Evolutionary conservation across 2,329 filamentous ascomycete species (phyloP), one percentile per base, ranked within the genome.

Genomic region (Myriangium duriaei): DNA sequence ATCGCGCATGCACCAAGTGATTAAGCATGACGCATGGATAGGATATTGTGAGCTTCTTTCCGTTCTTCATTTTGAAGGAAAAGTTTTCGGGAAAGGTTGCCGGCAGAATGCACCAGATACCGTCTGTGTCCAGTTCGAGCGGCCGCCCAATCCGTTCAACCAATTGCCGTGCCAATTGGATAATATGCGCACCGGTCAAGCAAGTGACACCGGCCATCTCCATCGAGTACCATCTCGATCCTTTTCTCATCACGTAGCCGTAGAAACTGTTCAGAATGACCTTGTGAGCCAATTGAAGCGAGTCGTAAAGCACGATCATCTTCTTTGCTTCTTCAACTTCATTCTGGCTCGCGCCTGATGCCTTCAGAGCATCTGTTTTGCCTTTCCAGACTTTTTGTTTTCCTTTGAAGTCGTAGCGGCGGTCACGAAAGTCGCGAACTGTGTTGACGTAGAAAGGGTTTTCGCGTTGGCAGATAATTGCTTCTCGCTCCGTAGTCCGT

Each of bases 1-100:
- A 98, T 49, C 79, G 81, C 41, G 72, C 86, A 54, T 98, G 91
- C 5, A 98, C 91, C 3, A 95, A 71, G 56, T 98, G 91, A 58
- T 98, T 98, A 64, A 98, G 72, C 91, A 98, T 98, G 48, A 95
- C 86, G 58, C 91, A 98, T 40, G 91, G 91, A 54, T 98, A 98
- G 1, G 91, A 98, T 34, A 98, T 87, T n/a, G 80, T 70, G 43
- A 96, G 57, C 57, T 96, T 98, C 69, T 96, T 98, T 48, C 91
- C 91, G 50, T 87, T 92, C 60, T 88, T 93, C 49, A 95, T 63
- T 52, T 82, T 93, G 67, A 98, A 96, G 0, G 77, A 70, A 52
- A 95, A 95, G 59, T 98, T 95, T 54, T 98, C 91, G 0, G 91
- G 91, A 51, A 98, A 98, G 0, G 84, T 91, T 1, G 84, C 88